A percentile compares a stretch with the other conserved stretches of the same genome.
Evolutionary conservation across 2,329 filamentous ascomycete genomes (phyloP).

Genomic region (Exserohilum rostratum): DNA sequence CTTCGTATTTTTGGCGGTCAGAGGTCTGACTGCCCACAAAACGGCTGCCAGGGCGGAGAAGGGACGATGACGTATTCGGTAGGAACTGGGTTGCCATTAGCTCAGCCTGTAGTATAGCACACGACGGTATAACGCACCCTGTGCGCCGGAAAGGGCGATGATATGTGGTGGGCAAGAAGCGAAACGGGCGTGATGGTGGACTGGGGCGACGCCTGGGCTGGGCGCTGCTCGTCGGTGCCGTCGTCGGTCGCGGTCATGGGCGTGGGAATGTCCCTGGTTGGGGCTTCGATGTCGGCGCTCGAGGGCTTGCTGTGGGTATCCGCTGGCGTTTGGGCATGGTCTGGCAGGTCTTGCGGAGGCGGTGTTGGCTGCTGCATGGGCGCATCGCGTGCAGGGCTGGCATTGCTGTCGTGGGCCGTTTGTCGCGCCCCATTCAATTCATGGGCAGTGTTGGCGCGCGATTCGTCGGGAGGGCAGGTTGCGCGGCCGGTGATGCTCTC

Average conservation of each 20-base stretch:
- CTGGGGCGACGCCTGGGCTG: conserved; percentile 41
- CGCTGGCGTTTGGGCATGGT: conserved; percentile 19
- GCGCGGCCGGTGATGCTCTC: conserved; percentile 53
- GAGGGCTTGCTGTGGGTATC: conserved; percentile 39
- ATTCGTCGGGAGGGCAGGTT: conserved; percentile 58
- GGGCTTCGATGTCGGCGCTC: conserved; percentile 41
- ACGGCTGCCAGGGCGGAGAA: conserved; percentile 82
- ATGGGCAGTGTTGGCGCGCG: conserved; percentile 34
- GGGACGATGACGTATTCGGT: conserved; percentile 82
- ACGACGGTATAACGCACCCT: conserved; percentile 35
- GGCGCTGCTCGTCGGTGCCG: conserved; percentile 43
- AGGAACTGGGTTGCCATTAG: conserved; percentile 62
- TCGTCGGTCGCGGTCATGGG: conserved; percentile 47
- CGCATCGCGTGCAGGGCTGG: conserved; percentile 17
- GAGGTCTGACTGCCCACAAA: conserved; percentile 93
- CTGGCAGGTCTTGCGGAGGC: conserved; percentile 38
- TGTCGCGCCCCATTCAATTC: conserved; percentile 41
- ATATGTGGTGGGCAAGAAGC: conserved; percentile 33
- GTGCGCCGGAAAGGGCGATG: conserved; percentile 42
- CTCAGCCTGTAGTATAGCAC: conserved; percentile 5
- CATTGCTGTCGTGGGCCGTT: conserved; percentile 21
- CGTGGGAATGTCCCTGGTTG: conserved; percentile 46
- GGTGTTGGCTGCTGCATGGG: conserved; percentile 45
- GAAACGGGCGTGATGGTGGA: conserved; percentile 34
- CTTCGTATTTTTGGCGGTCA: conserved; percentile 89